phyloP scores from a whole-genome alignment of 345 rosid genomes.

The Xanthoceras sorbifolium region DNA sequence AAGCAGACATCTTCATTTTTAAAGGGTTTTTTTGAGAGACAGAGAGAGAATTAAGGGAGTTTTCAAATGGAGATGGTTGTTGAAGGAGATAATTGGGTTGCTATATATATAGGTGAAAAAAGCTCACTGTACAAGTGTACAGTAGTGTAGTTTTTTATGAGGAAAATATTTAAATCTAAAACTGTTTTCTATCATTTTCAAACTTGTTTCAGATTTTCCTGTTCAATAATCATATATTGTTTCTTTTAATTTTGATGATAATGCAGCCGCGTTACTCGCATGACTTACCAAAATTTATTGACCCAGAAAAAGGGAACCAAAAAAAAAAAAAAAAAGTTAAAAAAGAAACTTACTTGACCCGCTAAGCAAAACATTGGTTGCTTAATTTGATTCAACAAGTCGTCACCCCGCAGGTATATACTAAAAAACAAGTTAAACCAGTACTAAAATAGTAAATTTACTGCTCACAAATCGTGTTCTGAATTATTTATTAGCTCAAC shows the following conservation, averaged over 20 bases:
- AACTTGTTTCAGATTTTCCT: not conserved
- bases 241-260: not conserved
- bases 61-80: conserved; percentile 14
- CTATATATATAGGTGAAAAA: conserved; percentile 47
- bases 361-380: not conserved
- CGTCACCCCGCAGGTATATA: too few relatives aligned
- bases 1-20: conserved; percentile 34
- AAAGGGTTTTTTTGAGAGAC: not conserved
- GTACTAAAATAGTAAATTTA: too few relatives aligned
- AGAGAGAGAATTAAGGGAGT: not conserved
- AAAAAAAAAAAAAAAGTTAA: not conserved
- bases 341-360: not conserved
- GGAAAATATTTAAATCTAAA: conserved; percentile 24
- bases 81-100: conserved; percentile 6
- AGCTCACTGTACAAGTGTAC: conserved; percentile 27
- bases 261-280: not conserved
- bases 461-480: not conserved
- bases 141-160: conserved; percentile 39
- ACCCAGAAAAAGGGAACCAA: not conserved
- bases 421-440: too few relatives aligned
- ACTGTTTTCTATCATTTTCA: conserved; percentile 31
- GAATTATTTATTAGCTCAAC: not conserved
- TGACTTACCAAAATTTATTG: not conserved
- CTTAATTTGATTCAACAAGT: not conserved
- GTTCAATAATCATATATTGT: not conserved